These are phyloP conservation scores for Prunus padus DNA, from an alignment of 306 rosid genomes.

Conservation along the genomic window DNA sequence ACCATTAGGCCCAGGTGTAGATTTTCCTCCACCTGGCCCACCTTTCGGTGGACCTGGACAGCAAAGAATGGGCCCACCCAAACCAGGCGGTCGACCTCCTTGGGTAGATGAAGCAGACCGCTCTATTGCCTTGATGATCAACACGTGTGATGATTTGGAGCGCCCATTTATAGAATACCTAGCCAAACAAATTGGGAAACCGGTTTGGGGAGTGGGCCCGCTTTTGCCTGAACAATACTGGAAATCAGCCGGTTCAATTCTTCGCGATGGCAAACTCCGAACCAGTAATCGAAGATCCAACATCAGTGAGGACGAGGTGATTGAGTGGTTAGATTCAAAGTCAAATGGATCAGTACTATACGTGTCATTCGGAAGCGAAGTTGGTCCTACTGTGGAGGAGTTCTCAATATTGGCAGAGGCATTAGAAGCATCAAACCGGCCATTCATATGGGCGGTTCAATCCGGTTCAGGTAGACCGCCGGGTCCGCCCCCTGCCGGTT, in stretches of 20 bases:
- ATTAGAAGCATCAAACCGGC: constrained; percentile 28
- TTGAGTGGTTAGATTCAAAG: constrained; percentile 55
- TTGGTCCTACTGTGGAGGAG: constrained; percentile 51
- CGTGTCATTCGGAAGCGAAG: constrained; percentile 53
- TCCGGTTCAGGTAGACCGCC: constrained; percentile 33
- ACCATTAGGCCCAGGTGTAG: background rate
- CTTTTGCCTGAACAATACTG: constrained; percentile 62
- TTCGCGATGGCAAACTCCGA: constrained; percentile 42
- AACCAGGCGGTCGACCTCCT: constrained; percentile 31
- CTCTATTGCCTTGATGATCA: constrained; percentile 42
- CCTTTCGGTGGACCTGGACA: constrained; percentile 13
- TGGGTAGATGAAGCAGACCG: constrained; percentile 35
- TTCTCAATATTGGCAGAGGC: constrained; percentile 35
- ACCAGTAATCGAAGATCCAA: constrained; percentile 29
- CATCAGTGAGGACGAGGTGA: constrained; percentile 50
- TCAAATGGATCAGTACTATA: constrained; percentile 49
- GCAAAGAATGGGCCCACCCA: constrained; percentile 34
- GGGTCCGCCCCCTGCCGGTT: constrained; percentile 20
- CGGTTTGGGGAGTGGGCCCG: constrained; percentile 73
- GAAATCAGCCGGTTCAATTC: constrained; percentile 38
- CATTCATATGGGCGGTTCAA: constrained; percentile 64
- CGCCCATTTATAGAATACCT: constrained; percentile 46
- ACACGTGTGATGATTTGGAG: constrained; percentile 76
- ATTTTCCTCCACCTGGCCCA: constrained; percentile 4
- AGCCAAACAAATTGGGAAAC: constrained; percentile 25